Evolutionary conservation across 176 grass and related monocot species (phyloP).

Genomic region (maize (Zea mays)): Zm-B73-REFERENCE-NAM-5.0 NC_050101.1:159025501-159026000

Average conservation of each 20-base stretch:
- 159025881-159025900: constrained; percentile 43
- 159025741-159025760: neutral
- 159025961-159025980: constrained; percentile 83
- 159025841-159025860: constrained; percentile 34
- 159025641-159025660: too few relatives aligned
- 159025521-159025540: too few relatives aligned
- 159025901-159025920: constrained; percentile 41
- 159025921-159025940: constrained; percentile 3
- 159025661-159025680: too few relatives aligned
- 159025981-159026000: constrained; percentile 78
- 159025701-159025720: neutral
- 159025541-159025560: too few relatives aligned
- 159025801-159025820: neutral
- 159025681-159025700: too few relatives aligned
- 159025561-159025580: too few relatives aligned
- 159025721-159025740: neutral
- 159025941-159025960: constrained; percentile 23
- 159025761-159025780: constrained; percentile 4
- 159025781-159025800: neutral
- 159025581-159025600: too few relatives aligned
- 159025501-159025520: too few relatives aligned
- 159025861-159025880: constrained; percentile 24
- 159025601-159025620: too few relatives aligned
- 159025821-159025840: neutral
- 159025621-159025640: too few relatives aligned